These are phyloP conservation scores for Mrakia blollopis DNA, from an alignment of 768 basidiomycete genomes.

Conservation along the genomic window DNA sequence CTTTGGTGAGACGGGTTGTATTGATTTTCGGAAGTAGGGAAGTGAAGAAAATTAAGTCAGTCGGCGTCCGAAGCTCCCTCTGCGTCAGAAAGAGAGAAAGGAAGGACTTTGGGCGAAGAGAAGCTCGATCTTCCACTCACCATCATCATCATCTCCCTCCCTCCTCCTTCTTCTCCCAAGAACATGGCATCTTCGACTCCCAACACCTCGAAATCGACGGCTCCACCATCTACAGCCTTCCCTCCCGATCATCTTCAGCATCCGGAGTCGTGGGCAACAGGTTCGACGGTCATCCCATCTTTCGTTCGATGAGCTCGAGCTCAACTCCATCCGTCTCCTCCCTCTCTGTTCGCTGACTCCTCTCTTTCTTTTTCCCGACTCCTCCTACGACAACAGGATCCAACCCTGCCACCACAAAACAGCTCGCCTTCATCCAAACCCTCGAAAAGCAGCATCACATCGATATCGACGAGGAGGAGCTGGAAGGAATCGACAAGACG, in stretches of 20 bases:
- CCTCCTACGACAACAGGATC: constrained; percentile 31
- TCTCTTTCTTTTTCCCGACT: background rate
- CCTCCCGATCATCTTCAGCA: constrained; percentile 39
- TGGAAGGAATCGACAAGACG: constrained; percentile 38
- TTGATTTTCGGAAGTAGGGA: too few species aligned
- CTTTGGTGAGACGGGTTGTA: too few species aligned
- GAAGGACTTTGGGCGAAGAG: background rate
- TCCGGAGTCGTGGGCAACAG: constrained; percentile 39
- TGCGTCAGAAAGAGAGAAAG: background rate
- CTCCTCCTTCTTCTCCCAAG: constrained; percentile 37
- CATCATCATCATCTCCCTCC: constrained; percentile 16
- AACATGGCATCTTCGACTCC: constrained; percentile 1
- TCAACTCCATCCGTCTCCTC: background rate
- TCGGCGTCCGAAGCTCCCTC: too few species aligned
- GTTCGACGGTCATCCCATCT: background rate
- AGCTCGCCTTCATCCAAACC: constrained; percentile 39
- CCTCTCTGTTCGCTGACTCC: background rate
- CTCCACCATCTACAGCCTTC: background rate
- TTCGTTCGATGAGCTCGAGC: background rate
- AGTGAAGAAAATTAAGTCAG: too few species aligned
- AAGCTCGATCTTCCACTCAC: background rate
- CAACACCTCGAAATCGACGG: background rate
- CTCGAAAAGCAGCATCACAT: constrained; percentile 37
- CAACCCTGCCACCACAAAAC: constrained; percentile 40
- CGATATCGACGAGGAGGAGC: constrained; percentile 33